Evolutionary conservation across 768 basidiomycete species (phyloP), one percentile per base, ranked within the genome.

Genomic region (Thelephora ganbajun): DNA sequence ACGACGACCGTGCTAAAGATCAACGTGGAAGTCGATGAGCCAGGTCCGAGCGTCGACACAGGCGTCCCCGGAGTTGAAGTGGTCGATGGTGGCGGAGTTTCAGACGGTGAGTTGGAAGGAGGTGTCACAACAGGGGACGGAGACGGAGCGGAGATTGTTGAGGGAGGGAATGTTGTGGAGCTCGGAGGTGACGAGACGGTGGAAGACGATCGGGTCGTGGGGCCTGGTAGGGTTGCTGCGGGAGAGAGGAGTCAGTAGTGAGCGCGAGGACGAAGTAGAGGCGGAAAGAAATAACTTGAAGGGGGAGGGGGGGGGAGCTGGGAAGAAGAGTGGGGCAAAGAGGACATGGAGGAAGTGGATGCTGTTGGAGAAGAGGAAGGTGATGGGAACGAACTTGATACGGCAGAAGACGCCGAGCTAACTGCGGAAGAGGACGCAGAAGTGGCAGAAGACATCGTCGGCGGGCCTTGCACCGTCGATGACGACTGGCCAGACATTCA

Each of bases 341-440:
- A 52, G 11, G 46, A 45, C 19, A 42, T n/a, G 30, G 52, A 37
- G 16, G 20, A 43, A 33, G 50, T 41, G 11, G 48, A 33, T n/a
- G 53, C 22, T 42, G 18, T 23, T 23, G 46, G 44, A 3, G 9
- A 11, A 18, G 52, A 52, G 6, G 46, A 45, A 18, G 42, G 33
- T 19, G 14, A 35, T 22, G 52, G 45, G 9, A 43, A 33, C 14
- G 53, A 35, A 43, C 16, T 35, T 33, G 44, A 35, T 11, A 41
- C 30, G 37, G 52, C 12, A 5, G 14, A 7, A 14, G 39, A 41
- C 9, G 4, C 9, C 5, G 26, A 9, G 4, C 18, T 41, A 41
- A n/a, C n/a, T n/a, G n/a, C n/a, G n/a, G 39, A 41, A 41, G 39
- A 41, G 39, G 22, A 2, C 9, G 39, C 2, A 22, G 6, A 14